Conservation (phyloP, 176 grass and related monocot genomes). For the Oryza glumipatula region DNA sequence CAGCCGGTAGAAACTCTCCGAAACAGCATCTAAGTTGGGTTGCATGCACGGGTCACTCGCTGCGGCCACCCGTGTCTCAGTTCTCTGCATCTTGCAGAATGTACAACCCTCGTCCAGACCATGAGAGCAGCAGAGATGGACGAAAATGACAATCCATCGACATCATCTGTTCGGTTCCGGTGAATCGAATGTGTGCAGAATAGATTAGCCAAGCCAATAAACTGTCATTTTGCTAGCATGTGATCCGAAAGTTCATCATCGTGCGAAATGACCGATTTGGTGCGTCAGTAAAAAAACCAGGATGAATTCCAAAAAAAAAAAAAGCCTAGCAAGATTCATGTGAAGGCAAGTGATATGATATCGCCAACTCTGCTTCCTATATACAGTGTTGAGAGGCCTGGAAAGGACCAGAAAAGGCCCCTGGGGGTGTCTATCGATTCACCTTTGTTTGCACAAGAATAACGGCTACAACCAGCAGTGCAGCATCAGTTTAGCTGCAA, state of each 20-base stretch:
- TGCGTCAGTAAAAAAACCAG: no score
- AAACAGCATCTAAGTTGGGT: no score
- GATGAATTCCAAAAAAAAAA: neutral
- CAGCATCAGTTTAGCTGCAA: neutral
- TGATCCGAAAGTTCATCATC: neutral
- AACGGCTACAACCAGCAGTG: neutral
- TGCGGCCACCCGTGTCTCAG: no score
- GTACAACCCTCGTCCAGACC: neutral
- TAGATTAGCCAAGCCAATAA: neutral
- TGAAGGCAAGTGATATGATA: neutral
- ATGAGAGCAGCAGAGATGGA: neutral
- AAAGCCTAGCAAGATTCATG: neutral
- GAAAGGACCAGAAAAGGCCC: neutral
- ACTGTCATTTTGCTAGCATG: neutral
- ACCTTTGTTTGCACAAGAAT: neutral
- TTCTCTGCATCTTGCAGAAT: no score
- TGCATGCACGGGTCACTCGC: no score
- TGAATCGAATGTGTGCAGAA: neutral
- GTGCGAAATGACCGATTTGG: neutral
- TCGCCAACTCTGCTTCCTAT: neutral
- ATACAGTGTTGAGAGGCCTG: neutral
- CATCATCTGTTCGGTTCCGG: neutral
- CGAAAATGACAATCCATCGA: neutral
- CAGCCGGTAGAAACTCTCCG: no score
- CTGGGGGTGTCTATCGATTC: neutral